Base-by-base conservation (phyloP, 805 yeast genomes). In the Dipodascopsis uninucleata region DNA sequence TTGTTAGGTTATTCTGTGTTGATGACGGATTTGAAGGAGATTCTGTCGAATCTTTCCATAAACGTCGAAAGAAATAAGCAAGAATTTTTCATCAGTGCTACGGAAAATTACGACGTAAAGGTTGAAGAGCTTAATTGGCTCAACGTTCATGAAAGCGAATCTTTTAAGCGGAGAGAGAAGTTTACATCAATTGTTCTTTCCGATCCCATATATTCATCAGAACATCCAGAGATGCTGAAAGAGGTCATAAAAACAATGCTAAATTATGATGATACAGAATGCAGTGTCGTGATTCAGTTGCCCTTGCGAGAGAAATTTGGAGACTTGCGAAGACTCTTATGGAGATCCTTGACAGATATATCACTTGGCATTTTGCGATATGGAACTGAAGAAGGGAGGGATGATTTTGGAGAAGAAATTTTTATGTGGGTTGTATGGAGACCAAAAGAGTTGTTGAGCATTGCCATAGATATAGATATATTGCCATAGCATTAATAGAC, bases 151-250 rank as follows among this genome's bases (percentile, higher is more conserved):
- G 61, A 62, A 16, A 59, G 64, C 28, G 58, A 61, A 3, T 57
- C 54, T 20, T 57, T 36, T 24, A 44, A 33, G 16, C 39, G 53
- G 6, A 23, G 31, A 3, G 47, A 49, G 8, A 64, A 62, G 33
- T 86, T 75, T 61, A 72, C 76, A 31, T 76, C 86, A 0, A 70
- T 90, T 3, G 67, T 93, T 0, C 65, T 87, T 3, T 83, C 96
- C 17, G 98, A 90, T 63, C 96, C 97, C 0, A 79, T 90, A 1
- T 90, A 93, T 62, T 84, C 96, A 0, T 67, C 81, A 0, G 73
- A 77, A 25, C 97, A 90, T 59, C 97, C 97, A 1, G 61, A 62
- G 12, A 77, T 85, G 78, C 78, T 90, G 1, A 74, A 76, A 4
- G 62, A 75, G 38, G 81, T 85, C 73, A 67, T 89, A 4, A 56